Percentiles rank a stretch among this genome's conserved stretches.
These are phyloP conservation scores for Nicotiana otophora DNA, from an alignment of 257 asterid species.

Conservation along the genomic window DNA sequence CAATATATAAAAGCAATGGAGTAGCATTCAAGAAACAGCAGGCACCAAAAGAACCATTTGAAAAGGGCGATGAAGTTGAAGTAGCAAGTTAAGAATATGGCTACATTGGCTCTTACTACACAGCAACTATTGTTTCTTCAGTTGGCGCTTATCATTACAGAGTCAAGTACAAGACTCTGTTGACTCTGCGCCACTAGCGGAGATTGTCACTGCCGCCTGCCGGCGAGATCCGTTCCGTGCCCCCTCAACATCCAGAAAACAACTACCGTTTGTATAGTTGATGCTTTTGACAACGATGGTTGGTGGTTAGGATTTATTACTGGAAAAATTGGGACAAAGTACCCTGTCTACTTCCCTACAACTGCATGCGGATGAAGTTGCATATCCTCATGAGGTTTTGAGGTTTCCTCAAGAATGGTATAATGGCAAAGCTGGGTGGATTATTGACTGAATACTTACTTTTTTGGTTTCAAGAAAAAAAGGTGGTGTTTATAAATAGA, in stretches of 20 bases:
- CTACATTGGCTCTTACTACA: conserved; percentile 6
- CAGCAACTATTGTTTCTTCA: neutral
- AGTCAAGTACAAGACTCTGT: conserved; percentile 12
- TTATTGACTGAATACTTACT: no score
- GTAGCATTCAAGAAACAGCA: neutral
- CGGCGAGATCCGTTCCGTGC: neutral
- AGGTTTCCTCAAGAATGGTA: conserved; percentile 19
- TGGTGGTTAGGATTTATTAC: conserved; percentile 15
- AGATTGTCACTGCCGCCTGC: neutral
- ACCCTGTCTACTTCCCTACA: conserved; percentile 12
- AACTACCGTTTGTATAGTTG: neutral
- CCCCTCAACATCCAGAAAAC: neutral
- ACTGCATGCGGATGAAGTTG: conserved; percentile 12
- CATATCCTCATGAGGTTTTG: neutral
- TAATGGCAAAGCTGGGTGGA: neutral
- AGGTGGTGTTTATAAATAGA: no score
- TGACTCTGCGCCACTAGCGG: neutral
- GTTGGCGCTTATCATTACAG: neutral
- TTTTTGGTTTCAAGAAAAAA: no score
- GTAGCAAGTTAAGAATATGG: conserved; percentile 12
- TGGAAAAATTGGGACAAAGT: neutral
- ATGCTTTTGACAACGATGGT: conserved; percentile 16
- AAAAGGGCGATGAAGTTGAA: conserved; percentile 10
- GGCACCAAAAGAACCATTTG: neutral
- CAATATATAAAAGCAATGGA: neutral